Evolutionary conservation across 257 asterid species (phyloP).

Genomic region (Gentiana macrophylla): DNA sequence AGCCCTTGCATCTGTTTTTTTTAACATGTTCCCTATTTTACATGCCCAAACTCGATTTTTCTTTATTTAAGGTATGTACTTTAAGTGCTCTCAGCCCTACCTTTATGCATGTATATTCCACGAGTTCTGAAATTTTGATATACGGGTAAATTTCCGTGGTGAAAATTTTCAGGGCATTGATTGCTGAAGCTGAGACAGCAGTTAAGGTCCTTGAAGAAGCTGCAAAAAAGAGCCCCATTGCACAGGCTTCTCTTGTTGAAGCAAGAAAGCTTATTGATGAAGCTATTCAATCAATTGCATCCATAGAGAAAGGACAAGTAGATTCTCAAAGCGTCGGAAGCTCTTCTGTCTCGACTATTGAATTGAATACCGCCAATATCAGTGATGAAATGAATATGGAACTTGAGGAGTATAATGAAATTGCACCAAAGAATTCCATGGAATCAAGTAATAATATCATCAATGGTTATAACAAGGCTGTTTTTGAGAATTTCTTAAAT

Average conservation of each 20-base stretch:
- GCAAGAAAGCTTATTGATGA: slow-evolving; percentile 68
- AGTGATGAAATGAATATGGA: slow-evolving; percentile 12
- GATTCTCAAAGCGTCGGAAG: slow-evolving; percentile 9
- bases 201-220: slow-evolving; percentile 68
- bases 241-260: slow-evolving; percentile 57
- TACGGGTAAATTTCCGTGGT: too few relatives aligned
- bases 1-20: too few relatives aligned
- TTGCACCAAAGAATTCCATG: slow-evolving; percentile 16
- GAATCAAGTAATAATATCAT: slow-evolving; percentile 7
- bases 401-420: slow-evolving; percentile 8
- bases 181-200: slow-evolving; percentile 92
- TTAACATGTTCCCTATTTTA: too few relatives aligned
- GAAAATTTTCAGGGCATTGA: slow-evolving; percentile 47
- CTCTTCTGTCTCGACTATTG: slow-evolving; percentile 12
- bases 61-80: too few relatives aligned
- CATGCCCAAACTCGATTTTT: too few relatives aligned
- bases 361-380: neutral
- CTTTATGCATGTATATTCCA: too few relatives aligned
- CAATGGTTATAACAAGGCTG: slow-evolving; percentile 14
- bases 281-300: slow-evolving; percentile 47
- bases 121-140: too few relatives aligned
- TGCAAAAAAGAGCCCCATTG: slow-evolving; percentile 55
- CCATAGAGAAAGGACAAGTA: slow-evolving; percentile 37
- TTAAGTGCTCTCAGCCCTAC: too few relatives aligned
- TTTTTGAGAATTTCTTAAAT: slow-evolving; percentile 24